A percentile compares a stretch with the other conserved stretches of the same genome.
phyloP scores from a whole-genome alignment of 2,329 filamentous ascomycete species.

The Septoria petroselini region DNA sequence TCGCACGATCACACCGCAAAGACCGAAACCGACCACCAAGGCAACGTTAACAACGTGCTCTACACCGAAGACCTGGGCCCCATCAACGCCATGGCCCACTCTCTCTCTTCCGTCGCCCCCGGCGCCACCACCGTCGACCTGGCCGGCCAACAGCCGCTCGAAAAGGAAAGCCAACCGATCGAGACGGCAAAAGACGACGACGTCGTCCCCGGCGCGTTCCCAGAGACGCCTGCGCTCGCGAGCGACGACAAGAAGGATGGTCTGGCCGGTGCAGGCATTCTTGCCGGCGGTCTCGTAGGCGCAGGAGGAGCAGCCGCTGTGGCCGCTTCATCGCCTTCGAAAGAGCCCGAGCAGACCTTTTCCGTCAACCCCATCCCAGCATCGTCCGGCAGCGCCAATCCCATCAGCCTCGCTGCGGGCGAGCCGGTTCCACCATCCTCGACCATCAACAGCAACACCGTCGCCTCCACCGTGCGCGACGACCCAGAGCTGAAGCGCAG shows the following conservation, averaged over 20 bases:
- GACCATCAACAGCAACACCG: constrained; percentile 64
- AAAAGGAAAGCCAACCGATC: constrained; percentile 53
- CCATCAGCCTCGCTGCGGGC: constrained; percentile 72
- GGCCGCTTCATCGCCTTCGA: constrained; percentile 8
- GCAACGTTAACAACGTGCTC: constrained; percentile 92
- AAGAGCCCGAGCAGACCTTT: constrained; percentile 43
- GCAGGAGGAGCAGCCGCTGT: constrained; percentile 8
- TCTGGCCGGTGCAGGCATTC: neutral
- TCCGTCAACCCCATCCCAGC: constrained; percentile 59
- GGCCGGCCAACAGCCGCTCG: constrained; percentile 64
- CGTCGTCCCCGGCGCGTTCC: constrained; percentile 64
- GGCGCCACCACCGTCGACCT: constrained; percentile 68
- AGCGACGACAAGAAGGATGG: constrained; percentile 7
- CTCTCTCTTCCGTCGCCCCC: constrained; percentile 62
- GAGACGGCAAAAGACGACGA: constrained; percentile 35
- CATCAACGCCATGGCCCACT: constrained; percentile 43
- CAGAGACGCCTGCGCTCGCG: constrained; percentile 63
- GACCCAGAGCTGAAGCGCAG: constrained; percentile 59
- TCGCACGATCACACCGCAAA: constrained; percentile 75
- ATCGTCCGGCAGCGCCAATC: constrained; percentile 64
- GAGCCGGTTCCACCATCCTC: constrained; percentile 72
- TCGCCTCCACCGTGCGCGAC: constrained; percentile 61
- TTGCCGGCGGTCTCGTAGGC: constrained; percentile 8
- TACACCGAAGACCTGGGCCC: constrained; percentile 66
- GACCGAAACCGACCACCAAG: constrained; percentile 75